phyloP scores from a whole-genome alignment of 176 grass and related monocot genomes.

The Phyllostachys edulis region DNA sequence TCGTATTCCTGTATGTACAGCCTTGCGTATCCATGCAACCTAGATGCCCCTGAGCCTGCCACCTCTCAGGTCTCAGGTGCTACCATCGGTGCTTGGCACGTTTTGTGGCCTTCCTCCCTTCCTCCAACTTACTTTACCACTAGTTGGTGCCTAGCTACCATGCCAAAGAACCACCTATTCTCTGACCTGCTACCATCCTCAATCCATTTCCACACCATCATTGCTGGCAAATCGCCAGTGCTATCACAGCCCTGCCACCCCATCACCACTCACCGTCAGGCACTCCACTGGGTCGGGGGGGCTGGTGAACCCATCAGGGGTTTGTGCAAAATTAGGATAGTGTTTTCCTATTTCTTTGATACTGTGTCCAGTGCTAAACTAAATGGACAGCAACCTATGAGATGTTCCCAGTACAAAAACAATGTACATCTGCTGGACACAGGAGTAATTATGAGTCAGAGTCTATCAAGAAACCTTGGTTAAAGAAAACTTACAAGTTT shows the following conservation, averaged over 20 bases:
- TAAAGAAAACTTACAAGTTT: conserved; percentile 57
- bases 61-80: not conserved
- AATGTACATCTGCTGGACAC: conserved; percentile 13
- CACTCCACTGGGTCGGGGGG: not conserved
- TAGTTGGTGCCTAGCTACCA: no score
- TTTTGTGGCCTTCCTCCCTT: not conserved
- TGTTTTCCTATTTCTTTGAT: conserved; percentile 2
- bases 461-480: conserved; percentile 1
- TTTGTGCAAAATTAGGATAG: not conserved
- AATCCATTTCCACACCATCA: not conserved
- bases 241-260: not conserved
- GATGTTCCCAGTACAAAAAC: conserved; percentile 3
- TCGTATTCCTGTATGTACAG: not conserved
- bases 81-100: not conserved
- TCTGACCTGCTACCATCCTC: not conserved
- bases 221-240: not conserved
- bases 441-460: conserved; percentile 4
- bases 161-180: not conserved
- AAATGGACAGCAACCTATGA: not conserved
- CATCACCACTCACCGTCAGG: not conserved
- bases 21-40: not conserved
- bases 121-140: not conserved
- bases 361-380: conserved; percentile 7
- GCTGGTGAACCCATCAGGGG: not conserved
- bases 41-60: not conserved